Percentiles rank a stretch among this genome's conserved stretches.
Conservation (phyloP, 108 stramenopile genomes). For the Cyclotella distinguenda region DNA sequence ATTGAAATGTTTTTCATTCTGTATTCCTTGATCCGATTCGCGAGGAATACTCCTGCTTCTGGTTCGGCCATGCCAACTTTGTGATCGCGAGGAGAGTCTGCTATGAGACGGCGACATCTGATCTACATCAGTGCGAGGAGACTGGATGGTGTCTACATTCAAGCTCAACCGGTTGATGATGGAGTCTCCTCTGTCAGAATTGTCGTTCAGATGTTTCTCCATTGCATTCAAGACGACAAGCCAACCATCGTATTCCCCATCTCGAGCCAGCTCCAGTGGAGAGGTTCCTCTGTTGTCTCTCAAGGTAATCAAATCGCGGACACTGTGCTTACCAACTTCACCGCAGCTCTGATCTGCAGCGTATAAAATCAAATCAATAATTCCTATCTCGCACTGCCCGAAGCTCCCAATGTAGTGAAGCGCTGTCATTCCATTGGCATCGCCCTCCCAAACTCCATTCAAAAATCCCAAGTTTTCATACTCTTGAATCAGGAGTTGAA, state of each 20-base stretch:
- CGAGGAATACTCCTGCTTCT: no score
- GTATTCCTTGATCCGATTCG: neutral
- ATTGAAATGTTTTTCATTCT: neutral
- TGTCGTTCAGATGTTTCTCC: conserved; percentile 1
- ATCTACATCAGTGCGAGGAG: neutral
- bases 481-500: neutral
- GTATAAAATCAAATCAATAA: conserved; percentile 18
- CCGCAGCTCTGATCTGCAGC: neutral
- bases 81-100: neutral
- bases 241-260: conserved; percentile 21
- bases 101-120: neutral
- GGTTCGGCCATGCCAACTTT: neutral
- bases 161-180: neutral
- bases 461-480: neutral
- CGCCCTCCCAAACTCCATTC: conserved; percentile 12
- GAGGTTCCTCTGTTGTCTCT: conserved; percentile 15
- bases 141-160: neutral
- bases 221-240: conserved; percentile 15
- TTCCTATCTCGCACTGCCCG: conserved; percentile 16
- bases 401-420: conserved; percentile 29
- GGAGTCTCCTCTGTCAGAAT: neutral
- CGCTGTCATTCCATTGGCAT: conserved; percentile 32
- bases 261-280: conserved; percentile 26
- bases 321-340: neutral
- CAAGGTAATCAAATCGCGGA: conserved; percentile 7